phyloP scores from a whole-genome alignment of 768 basidiomycete genomes.

The Boletellus emodensis region DNA sequence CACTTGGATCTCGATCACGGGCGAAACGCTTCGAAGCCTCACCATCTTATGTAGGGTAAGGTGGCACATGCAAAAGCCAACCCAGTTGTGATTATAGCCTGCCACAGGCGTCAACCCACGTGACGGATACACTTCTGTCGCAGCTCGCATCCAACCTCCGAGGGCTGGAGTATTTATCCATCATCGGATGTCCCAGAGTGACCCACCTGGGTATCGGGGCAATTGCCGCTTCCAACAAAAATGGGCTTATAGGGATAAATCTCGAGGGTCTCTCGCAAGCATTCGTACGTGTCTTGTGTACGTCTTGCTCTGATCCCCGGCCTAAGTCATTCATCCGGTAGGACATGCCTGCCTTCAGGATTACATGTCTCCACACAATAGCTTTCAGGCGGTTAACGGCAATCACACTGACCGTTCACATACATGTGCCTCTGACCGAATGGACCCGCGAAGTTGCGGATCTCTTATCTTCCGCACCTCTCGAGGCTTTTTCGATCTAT shows the following conservation, averaged over 20 bases:
- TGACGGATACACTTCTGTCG: constrained; percentile 56
- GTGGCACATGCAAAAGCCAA: background rate
- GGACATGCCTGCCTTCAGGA: constrained; percentile 51
- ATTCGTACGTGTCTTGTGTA: constrained; percentile 44
- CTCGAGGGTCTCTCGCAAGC: constrained; percentile 59
- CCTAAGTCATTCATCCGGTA: constrained; percentile 24
- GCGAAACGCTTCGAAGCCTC: constrained; percentile 48
- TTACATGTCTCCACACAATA: constrained; percentile 31
- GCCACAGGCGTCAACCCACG: constrained; percentile 48
- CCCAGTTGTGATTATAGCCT: background rate
- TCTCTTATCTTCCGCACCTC: constrained; percentile 46
- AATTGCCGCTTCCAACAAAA: constrained; percentile 41
- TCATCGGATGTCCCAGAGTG: constrained; percentile 68
- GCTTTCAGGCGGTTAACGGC: constrained; percentile 46
- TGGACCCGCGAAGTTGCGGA: constrained; percentile 45
- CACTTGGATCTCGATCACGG: constrained; percentile 47
- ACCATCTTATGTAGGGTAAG: constrained; percentile 69
- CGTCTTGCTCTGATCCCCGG: background rate
- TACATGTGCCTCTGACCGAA: constrained; percentile 30
- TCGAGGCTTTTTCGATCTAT: constrained; percentile 64
- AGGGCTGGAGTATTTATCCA: constrained; percentile 51
- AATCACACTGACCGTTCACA: constrained; percentile 53
- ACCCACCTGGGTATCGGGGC: constrained; percentile 57
- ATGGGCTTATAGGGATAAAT: constrained; percentile 49
- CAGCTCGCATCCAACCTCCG: constrained; percentile 46